phyloP scores from a whole-genome alignment of 352 stramenopile species.

The Phytophthora capsici region DNA sequence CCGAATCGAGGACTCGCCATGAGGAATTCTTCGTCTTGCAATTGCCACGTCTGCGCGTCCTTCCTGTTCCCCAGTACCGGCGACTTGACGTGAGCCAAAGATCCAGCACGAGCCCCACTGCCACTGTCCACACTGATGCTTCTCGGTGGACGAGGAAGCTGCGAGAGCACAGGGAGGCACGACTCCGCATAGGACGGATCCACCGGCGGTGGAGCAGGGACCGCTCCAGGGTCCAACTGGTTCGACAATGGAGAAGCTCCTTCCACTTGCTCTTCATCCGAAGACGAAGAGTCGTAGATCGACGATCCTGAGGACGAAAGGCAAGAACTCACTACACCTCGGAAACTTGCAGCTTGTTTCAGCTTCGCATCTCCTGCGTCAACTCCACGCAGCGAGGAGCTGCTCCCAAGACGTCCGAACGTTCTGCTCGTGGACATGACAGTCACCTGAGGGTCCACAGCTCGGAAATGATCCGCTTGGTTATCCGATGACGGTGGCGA shows the following conservation, averaged over 20 bases:
- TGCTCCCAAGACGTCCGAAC: constrained; percentile 42
- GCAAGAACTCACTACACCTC: constrained; percentile 49
- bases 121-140: constrained; percentile 57
- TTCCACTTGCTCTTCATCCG: constrained; percentile 52
- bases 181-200: constrained; percentile 56
- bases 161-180: constrained; percentile 54
- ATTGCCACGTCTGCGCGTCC: constrained; percentile 71
- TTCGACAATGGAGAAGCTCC: constrained; percentile 12
- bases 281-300: constrained; percentile 57
- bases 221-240: constrained; percentile 14
- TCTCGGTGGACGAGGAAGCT: constrained; percentile 46
- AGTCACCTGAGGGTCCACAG: constrained; percentile 18
- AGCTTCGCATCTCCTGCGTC: constrained; percentile 26
- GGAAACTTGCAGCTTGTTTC: constrained; percentile 47
- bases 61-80: constrained; percentile 64
- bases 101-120: constrained; percentile 24
- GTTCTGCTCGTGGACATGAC: constrained; percentile 25
- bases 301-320: constrained; percentile 65
- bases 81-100: constrained; percentile 58
- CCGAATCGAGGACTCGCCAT: constrained; percentile 65
- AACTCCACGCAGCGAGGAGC: constrained; percentile 21
- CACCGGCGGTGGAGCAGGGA: constrained; percentile 29
- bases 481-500: constrained; percentile 34
- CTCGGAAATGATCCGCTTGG: constrained; percentile 28
- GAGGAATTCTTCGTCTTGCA: constrained; percentile 73